These are phyloP conservation scores for Penicillium sp. DNA, from an alignment of 2,329 filamentous ascomycete genomes.

Conservation along the genomic window DNA sequence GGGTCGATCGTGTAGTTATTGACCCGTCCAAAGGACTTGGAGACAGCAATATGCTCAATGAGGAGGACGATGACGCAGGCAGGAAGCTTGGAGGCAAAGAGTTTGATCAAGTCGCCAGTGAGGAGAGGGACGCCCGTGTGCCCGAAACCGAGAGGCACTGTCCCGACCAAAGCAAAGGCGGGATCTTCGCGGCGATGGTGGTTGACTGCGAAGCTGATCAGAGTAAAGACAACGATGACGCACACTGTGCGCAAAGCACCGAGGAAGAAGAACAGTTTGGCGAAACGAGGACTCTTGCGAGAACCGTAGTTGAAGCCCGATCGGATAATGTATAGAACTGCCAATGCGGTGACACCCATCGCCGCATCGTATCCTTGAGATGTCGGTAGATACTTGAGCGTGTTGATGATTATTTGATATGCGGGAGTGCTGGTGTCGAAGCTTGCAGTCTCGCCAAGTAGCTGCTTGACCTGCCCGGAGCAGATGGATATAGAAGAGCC, in stretches of 20 bases:
- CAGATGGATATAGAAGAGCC: constrained; percentile 9
- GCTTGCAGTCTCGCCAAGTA: constrained; percentile 51
- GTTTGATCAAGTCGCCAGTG: constrained; percentile 59
- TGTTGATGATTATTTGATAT: constrained; percentile 76
- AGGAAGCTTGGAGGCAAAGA: constrained; percentile 68
- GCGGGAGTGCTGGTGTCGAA: constrained; percentile 72
- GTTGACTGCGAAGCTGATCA: constrained; percentile 82
- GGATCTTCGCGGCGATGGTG: constrained; percentile 59
- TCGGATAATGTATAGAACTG: constrained; percentile 70
- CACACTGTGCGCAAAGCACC: constrained; percentile 82
- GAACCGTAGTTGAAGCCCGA: constrained; percentile 59
- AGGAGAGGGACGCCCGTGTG: constrained; percentile 68
- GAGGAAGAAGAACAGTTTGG: constrained; percentile 77
- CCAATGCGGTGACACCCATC: constrained; percentile 75
- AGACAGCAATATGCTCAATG: constrained; percentile 91
- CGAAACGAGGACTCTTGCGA: constrained; percentile 61
- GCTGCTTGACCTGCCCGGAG: constrained; percentile 7
- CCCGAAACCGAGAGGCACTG: constrained; percentile 77
- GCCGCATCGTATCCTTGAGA: constrained; percentile 67
- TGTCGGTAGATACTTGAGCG: constrained; percentile 62
- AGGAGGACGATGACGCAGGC: constrained; percentile 81
- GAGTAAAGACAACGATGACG: constrained; percentile 83
- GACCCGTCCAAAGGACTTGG: constrained; percentile 86
- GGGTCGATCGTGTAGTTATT: constrained; percentile 94
- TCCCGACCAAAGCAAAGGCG: constrained; percentile 67